Conservation (phyloP, 257 asterid genomes). For the Solanum phureja region DNA sequence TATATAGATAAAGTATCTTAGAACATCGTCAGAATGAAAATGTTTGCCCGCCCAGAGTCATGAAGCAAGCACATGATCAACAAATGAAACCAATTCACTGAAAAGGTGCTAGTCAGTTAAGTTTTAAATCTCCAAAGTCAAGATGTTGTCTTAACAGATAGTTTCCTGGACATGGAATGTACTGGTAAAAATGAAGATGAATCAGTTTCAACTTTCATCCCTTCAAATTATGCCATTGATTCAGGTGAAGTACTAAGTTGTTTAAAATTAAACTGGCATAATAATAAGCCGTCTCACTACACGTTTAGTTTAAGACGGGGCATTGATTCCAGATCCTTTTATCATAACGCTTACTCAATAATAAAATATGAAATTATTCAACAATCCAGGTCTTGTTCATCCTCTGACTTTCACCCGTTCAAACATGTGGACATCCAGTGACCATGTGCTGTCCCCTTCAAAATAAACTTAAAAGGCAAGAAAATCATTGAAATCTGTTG, state of each 20-base stretch:
- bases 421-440: too few relatives aligned
- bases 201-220: background rate
- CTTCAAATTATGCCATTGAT: background rate
- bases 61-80: too few relatives aligned
- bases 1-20: too few relatives aligned
- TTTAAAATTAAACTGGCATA: background rate
- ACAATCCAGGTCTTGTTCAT: slow-evolving; percentile 8
- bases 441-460: slow-evolving; percentile 5
- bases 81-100: too few relatives aligned
- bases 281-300: background rate
- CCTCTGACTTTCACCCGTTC: slow-evolving; percentile 12
- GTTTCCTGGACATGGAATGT: too few relatives aligned
- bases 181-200: too few relatives aligned
- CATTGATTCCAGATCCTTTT: background rate
- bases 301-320: background rate
- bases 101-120: too few relatives aligned
- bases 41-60: too few relatives aligned
- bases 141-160: too few relatives aligned
- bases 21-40: too few relatives aligned
- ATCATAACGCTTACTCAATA: background rate
- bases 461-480: background rate
- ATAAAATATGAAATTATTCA: slow-evolving; percentile 1
- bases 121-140: too few relatives aligned
- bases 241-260: background rate
- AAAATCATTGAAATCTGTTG: too few relatives aligned